A percentile compares a stretch with the other conserved stretches of the same genome.
These are phyloP conservation scores for Gastrolobium bilobum DNA, from an alignment of 306 rosid genomes.

Conservation along the genomic window DNA sequence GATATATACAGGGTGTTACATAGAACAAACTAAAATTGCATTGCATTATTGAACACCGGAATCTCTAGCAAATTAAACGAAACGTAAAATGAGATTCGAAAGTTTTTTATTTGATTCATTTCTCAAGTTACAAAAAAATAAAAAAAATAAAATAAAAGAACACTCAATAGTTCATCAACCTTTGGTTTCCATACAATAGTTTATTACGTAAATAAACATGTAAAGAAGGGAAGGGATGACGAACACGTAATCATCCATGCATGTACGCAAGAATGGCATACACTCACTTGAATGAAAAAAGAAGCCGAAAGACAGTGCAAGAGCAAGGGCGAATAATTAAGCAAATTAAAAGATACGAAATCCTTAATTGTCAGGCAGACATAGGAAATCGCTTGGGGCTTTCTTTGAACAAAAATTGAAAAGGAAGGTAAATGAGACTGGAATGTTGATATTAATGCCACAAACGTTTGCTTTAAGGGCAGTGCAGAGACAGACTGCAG, in stretches of 20 bases:
- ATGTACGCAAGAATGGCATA: not conserved
- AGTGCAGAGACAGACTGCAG: conserved; percentile 78
- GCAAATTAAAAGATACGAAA: too few species aligned
- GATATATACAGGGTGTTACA: too few species aligned
- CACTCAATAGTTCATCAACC: conserved; percentile 3
- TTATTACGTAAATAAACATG: conserved; percentile 13
- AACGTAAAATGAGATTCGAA: too few species aligned
- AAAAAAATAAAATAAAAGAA: conserved; percentile 9
- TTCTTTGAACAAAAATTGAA: conserved; percentile 64
- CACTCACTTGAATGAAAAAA: not conserved
- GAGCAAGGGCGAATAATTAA: too few species aligned
- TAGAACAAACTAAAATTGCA: too few species aligned
- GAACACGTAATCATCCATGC: not conserved
- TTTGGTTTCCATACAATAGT: not conserved
- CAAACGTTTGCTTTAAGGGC: conserved; percentile 62
- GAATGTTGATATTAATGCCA: conserved; percentile 65
- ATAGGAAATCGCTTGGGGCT: conserved; percentile 51
- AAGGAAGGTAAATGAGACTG: conserved; percentile 58
- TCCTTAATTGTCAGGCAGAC: too few species aligned
- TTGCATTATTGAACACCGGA: too few species aligned
- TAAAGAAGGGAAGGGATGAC: not conserved
- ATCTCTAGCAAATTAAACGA: too few species aligned
- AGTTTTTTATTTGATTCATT: not conserved
- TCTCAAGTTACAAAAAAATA: not conserved
- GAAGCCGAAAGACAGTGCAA: too few species aligned